These are phyloP conservation scores for Vitis riparia DNA, from an alignment of 164 flowering plant species.

Conservation along the genomic window DNA sequence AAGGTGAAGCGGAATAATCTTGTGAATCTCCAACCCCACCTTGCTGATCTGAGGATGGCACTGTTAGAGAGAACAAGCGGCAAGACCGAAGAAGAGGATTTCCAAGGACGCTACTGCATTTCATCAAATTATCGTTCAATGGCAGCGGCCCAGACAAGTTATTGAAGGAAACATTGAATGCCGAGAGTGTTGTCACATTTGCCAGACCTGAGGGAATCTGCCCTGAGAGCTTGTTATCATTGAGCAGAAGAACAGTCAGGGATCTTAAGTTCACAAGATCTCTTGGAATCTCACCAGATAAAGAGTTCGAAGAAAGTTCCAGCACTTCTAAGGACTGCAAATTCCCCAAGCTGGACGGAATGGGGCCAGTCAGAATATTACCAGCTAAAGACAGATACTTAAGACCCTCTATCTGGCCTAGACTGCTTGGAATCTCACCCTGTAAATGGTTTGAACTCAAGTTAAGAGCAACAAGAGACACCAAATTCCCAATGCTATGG, in stretches of 20 bases:
- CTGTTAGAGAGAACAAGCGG: conserved; percentile 31
- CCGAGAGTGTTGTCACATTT: conserved; percentile 49
- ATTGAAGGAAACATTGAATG: conserved; percentile 78
- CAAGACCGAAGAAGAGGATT: conserved; percentile 60
- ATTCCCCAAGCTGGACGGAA: conserved; percentile 65
- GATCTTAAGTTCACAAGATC: conserved; percentile 52
- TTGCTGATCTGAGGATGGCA: conserved; percentile 48
- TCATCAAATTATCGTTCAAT: conserved; percentile 35
- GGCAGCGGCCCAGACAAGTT: conserved; percentile 77
- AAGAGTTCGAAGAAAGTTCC: conserved; percentile 69
- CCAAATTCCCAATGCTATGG: conserved; percentile 41
- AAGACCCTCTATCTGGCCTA: conserved; percentile 48
- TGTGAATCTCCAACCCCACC: conserved; percentile 31
- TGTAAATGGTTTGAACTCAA: conserved; percentile 63
- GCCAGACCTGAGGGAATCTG: conserved; percentile 63
- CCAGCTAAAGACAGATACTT: conserved; percentile 60
- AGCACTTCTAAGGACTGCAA: conserved; percentile 51
- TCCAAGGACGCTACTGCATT: conserved; percentile 56
- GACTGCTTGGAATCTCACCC: conserved; percentile 54
- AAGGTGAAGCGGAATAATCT: conserved; percentile 39
- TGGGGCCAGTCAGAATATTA: conserved; percentile 61
- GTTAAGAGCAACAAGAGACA: conserved; percentile 57
- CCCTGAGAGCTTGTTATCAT: conserved; percentile 70
- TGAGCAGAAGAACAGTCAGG: conserved; percentile 57
- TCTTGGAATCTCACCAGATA: conserved; percentile 69